phyloP scores from a whole-genome alignment of 345 rosid genomes.

The Angophora floribunda region DNA sequence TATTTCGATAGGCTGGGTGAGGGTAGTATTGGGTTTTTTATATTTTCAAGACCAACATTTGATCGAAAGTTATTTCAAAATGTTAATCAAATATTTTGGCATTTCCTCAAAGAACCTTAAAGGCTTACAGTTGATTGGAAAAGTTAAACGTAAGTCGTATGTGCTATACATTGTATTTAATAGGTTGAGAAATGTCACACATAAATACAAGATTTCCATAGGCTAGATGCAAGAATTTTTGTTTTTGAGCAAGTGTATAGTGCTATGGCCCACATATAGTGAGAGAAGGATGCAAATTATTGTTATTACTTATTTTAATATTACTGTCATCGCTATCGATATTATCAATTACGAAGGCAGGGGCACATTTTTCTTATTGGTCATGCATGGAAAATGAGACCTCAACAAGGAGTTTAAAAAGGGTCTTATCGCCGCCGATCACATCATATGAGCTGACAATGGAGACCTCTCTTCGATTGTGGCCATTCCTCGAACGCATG shows the following conservation, averaged over 20 bases:
- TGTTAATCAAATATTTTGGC: no score
- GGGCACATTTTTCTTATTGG: neutral
- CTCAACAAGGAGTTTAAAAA: neutral
- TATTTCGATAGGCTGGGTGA: no score
- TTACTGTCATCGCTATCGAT: neutral
- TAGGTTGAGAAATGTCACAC: neutral
- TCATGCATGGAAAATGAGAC: neutral
- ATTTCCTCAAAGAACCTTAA: no score
- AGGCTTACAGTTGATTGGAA: no score
- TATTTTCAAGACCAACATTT: no score
- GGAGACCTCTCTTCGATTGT: neutral
- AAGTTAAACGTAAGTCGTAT: neutral
- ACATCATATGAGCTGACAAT: neutral
- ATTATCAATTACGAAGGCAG: neutral
- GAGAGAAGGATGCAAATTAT: neutral
- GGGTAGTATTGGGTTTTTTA: no score
- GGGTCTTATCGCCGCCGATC: neutral
- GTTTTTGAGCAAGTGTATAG: neutral
- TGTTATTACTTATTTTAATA: neutral
- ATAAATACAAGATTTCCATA: neutral
- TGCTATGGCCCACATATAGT: neutral
- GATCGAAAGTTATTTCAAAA: no score
- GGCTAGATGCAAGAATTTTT: neutral
- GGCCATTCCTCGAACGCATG: neutral
- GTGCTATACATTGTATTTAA: neutral